Evolutionary conservation across 1,284 basidiomycete species (phyloP), one percentile per base, ranked within the genome.

Genomic region (Fistulina hepatica): DNA sequence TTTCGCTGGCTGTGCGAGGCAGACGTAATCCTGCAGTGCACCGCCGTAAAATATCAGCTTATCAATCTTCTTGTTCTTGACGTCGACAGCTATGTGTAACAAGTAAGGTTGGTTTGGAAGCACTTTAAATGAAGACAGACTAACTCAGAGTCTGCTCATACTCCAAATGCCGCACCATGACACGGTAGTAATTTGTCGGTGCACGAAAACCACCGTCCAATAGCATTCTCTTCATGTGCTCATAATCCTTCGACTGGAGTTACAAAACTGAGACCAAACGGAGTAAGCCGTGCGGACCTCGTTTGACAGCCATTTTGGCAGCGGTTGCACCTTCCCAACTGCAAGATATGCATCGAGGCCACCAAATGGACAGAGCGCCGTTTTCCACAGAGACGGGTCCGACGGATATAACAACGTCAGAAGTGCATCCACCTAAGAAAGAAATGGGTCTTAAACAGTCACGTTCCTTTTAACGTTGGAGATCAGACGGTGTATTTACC

Each of bases 371-470:
- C 38, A 40, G 27, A 42, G 13, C 6, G 27, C 32, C 6, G 38
- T 37, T 31, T 7, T 24, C 44, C 44, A 45, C 6, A 40, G 2
- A 17, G 31, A 5, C 1, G 16, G n/a, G 3, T 33, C 27, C 15
- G 34, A 28, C 11, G 40, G 40, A 19, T 25, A 45, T 16, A 37
- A 5, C 2, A 45, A 21, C 15, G 27, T 31, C 27, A 42, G 21
- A 28, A 45, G 37, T 2, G 44, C 42, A 16, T 45, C 44, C 24
- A 45, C 21, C 41, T 43, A 26, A 27, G 12, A 31, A n/a, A 19
- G 1, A 32, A 6, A 4, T 3, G 15, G 4, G 15, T 21, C 15
- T n/a, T 13, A 25, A 24, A 17, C 13, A 8, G 16, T 15, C 24
- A 42, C 44, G 27, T 42, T 26, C 26, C 40, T 30, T 35, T 42